Evolutionary conservation across 2,329 filamentous ascomycete genomes (phyloP).

Genomic region (Bipolaris victoriae): DNA sequence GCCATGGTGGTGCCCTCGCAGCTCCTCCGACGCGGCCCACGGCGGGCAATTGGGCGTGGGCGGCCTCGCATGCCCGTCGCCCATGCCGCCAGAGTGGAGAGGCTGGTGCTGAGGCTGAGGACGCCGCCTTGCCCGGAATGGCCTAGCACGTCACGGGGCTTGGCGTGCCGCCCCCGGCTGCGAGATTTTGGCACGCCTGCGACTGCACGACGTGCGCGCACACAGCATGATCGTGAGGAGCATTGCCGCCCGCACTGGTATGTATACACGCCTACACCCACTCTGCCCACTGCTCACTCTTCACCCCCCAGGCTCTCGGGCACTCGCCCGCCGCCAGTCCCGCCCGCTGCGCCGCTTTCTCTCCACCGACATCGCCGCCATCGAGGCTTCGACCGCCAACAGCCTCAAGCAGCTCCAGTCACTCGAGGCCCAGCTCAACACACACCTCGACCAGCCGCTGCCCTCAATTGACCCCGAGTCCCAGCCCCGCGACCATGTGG

Average conservation of each 20-base stretch:
- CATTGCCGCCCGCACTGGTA: conserved; percentile 50
- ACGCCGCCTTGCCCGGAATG: background rate
- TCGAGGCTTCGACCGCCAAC: conserved; percentile 41
- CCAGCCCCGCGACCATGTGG: conserved; percentile 33
- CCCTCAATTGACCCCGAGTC: conserved; percentile 30
- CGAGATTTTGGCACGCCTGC: conserved; percentile 13
- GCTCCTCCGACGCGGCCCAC: conserved; percentile 4
- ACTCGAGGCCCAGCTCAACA: conserved; percentile 46
- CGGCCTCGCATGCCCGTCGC: conserved; percentile 2
- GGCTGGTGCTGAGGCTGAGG: background rate
- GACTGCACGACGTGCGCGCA: conserved; percentile 9
- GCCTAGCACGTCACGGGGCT: conserved; percentile 4
- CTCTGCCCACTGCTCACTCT: background rate
- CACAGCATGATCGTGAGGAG: conserved; percentile 53
- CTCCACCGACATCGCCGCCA: conserved; percentile 41
- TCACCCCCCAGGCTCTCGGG: conserved; percentile 44
- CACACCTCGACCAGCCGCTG: conserved; percentile 23
- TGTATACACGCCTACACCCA: background rate
- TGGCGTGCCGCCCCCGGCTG: conserved; percentile 1
- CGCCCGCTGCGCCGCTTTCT: conserved; percentile 37
- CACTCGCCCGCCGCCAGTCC: conserved; percentile 35
- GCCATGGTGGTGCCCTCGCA: conserved; percentile 1
- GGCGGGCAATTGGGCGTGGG: conserved; percentile 9
- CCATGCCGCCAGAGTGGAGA: background rate
- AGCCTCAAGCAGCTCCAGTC: conserved; percentile 37